A percentile compares a stretch with the other conserved stretches of the same genome.
Evolutionary conservation across 2,329 filamentous ascomycete species (phyloP).

Genomic region (Ceratocystis cubensis): DNA sequence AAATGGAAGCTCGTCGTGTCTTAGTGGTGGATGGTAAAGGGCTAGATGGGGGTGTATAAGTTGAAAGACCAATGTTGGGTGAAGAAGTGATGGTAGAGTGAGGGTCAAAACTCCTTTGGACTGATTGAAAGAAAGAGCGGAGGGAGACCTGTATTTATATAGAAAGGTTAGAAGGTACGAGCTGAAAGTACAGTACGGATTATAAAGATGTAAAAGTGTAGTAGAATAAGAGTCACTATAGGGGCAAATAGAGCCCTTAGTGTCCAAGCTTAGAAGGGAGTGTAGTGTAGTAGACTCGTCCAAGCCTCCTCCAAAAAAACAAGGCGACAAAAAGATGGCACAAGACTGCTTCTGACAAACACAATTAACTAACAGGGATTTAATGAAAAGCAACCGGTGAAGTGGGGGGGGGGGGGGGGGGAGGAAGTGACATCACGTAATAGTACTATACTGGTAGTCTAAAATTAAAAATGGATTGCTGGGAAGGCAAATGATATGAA

Average conservation of each 20-base stretch:
- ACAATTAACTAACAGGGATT: too few species aligned
- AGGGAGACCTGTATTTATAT: constrained; percentile 12
- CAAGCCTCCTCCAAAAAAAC: too few species aligned
- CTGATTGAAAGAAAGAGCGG: constrained; percentile 14
- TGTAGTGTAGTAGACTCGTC: too few species aligned
- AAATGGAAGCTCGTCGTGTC: constrained; percentile 14
- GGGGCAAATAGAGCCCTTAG: background rate
- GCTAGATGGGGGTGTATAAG: background rate
- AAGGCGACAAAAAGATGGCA: too few species aligned
- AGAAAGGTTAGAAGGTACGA: constrained; percentile 3
- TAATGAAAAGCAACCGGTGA: too few species aligned
- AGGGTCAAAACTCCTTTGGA: constrained; percentile 4
- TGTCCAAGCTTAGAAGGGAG: too few species aligned
- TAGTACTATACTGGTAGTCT: too few species aligned
- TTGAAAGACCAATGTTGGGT: background rate
- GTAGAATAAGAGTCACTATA: background rate
- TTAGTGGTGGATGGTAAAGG: constrained; percentile 12
- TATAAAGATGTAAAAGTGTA: background rate
- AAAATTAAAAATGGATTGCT: too few species aligned
- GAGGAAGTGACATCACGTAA: too few species aligned
- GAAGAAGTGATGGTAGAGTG: constrained; percentile 1
- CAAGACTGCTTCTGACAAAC: too few species aligned
- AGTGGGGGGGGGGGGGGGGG: too few species aligned
- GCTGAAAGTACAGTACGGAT: background rate
- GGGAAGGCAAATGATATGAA: too few species aligned